These are phyloP conservation scores for Auriscalpium vulgare DNA, from an alignment of 768 basidiomycete species.

Conservation along the genomic window DNA sequence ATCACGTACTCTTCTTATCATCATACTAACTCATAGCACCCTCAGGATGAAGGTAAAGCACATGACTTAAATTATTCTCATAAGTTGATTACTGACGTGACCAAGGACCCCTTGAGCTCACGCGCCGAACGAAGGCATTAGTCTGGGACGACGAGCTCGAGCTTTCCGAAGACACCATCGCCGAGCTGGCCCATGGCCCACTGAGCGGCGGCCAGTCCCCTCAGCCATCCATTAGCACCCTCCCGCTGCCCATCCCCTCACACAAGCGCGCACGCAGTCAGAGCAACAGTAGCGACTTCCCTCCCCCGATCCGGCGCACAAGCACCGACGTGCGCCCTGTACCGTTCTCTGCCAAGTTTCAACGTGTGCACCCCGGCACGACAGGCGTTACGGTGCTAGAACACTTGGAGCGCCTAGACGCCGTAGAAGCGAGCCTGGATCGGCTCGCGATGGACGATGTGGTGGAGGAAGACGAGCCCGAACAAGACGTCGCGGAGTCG, in stretches of 20 bases:
- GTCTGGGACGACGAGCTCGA: conserved; percentile 88
- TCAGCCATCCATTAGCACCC: conserved; percentile 50
- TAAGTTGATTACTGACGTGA: conserved; percentile 6
- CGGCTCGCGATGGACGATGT: conserved; percentile 57
- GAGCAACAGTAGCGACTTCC: conserved; percentile 61
- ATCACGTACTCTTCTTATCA: not conserved
- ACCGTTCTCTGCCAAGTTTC: conserved; percentile 78
- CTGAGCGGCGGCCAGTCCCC: conserved; percentile 37
- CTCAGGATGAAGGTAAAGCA: conserved; percentile 63
- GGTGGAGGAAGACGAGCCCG: conserved; percentile 34
- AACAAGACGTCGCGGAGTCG: conserved; percentile 2
- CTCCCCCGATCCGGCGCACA: conserved; percentile 58
- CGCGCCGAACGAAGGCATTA: conserved; percentile 70
- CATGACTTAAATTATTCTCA: not conserved
- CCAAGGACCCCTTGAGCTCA: conserved; percentile 82
- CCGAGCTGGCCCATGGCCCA: conserved; percentile 27
- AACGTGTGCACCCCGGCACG: conserved; percentile 76
- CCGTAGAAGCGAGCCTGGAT: conserved; percentile 71
- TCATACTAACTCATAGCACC: not conserved
- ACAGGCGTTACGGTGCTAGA: conserved; percentile 82
- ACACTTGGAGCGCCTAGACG: conserved; percentile 79
- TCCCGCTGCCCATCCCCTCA: conserved; percentile 47
- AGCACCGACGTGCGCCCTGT: conserved; percentile 69
- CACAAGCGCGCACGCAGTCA: conserved; percentile 50
- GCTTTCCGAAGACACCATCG: conserved; percentile 29